These are phyloP conservation scores for Claviceps monticola DNA, from an alignment of 2,329 filamentous ascomycete species.

Conservation along the genomic window DNA sequence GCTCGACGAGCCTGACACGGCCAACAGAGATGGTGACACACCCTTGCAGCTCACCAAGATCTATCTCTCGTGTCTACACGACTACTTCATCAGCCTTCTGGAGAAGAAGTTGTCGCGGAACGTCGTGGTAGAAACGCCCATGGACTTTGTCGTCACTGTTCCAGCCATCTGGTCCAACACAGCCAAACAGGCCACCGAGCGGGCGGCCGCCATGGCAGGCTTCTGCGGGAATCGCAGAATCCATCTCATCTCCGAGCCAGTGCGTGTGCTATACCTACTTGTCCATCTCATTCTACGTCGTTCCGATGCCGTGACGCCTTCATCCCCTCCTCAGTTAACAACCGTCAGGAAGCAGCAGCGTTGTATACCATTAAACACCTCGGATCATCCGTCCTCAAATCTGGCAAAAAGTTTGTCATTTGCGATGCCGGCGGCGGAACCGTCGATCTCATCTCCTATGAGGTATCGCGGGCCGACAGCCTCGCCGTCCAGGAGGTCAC, in stretches of 20 bases:
- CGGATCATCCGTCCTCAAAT: conserved; percentile 25
- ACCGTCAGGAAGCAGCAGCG: conserved; percentile 32
- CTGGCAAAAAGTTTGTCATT: conserved; percentile 35
- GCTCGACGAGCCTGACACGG: conserved; percentile 19
- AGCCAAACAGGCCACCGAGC: conserved; percentile 35
- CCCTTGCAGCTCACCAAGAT: conserved; percentile 22
- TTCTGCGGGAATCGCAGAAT: conserved; percentile 28
- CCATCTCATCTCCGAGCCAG: conserved; percentile 35
- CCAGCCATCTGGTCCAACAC: conserved; percentile 45
- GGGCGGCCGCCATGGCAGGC: conserved; percentile 23
- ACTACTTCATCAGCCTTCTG: conserved; percentile 32
- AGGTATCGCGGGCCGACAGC: conserved; percentile 26
- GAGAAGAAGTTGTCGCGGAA: conserved; percentile 26
- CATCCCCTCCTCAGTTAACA: neutral
- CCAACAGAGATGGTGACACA: conserved; percentile 19
- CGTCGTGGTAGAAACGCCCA: conserved; percentile 28
- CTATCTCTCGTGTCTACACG: conserved; percentile 34
- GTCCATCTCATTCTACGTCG: neutral
- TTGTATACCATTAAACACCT: conserved; percentile 32
- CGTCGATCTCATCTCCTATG: conserved; percentile 40
- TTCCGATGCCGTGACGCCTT: too few species aligned
- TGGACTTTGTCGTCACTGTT: conserved; percentile 42
- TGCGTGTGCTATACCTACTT: conserved; percentile 9
- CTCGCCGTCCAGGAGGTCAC: conserved; percentile 35
- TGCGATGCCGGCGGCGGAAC: conserved; percentile 42